Base-by-base conservation (phyloP, 1,284 basidiomycete genomes). In the Pterulicium gracile region DNA sequence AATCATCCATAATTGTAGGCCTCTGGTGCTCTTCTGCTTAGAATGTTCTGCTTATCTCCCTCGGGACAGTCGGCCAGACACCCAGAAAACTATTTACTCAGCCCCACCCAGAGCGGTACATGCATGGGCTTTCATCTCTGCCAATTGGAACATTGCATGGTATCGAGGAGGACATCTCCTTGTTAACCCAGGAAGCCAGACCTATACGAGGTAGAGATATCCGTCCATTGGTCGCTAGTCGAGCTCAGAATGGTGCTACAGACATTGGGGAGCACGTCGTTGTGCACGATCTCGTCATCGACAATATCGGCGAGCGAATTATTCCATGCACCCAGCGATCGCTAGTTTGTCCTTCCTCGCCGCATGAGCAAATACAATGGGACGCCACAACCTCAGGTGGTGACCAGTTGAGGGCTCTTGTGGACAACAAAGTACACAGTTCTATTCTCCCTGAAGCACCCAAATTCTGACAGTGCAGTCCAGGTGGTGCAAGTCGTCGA, bases 1-100 rank as follows among this genome's bases (percentile, higher is more conserved):
- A 3, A 95, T 94, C 52, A 96, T 98, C 42, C 93, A 97, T 63
- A 96, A 95, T 54, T 95, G 90, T 88, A 54, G 46, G 73, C 5
- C 23, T 22, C 4, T 35, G 2, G 19, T 22, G n/a, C n/a, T n/a
- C 34, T 36, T 18, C 7, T 18, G 32, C 15, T 5, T 47, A 40
- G 49, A 51, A 21, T 51, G 49, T 4, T 44, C 48, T 17, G 47
- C 17, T 51, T 61, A 22, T 56, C 36, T 17, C 40, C 5, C 19
- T 12, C 12, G 47, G 23, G 45, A 3, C 53, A 88, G 88, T 94
- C 57, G 91, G 91, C 14, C 90, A 94, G 64, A 94, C 92, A 0
- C 91, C 91, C 1, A 72, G 81, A 20, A 91, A 90, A 58, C 74
- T 97, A n/a, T 98, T 97, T 64, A 71, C 67, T n/a, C 58, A 68